Percentiles rank a stretch among this genome's conserved stretches.
Conservation (phyloP, 306 rosid genomes). For the Astragalus membranaceus region DNA sequence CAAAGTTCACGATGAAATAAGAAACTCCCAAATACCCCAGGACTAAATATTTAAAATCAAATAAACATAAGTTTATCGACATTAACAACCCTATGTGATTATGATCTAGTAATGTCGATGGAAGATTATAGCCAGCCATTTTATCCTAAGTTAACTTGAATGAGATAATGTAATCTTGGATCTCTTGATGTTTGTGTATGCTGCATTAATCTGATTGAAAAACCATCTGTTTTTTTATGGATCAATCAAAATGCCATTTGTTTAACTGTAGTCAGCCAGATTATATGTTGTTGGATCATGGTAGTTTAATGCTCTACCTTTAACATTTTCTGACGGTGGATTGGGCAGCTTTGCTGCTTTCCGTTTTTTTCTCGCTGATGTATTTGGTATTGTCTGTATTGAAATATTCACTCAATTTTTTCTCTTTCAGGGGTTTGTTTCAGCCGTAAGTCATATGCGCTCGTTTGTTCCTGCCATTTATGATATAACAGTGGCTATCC, state of each 20-base stretch:
- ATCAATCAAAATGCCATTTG: too few relatives aligned
- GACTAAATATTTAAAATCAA: too few relatives aligned
- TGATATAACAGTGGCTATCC: slow-evolving; percentile 77
- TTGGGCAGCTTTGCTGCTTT: background rate
- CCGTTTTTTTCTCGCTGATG: background rate
- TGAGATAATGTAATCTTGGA: background rate
- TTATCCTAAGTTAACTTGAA: background rate
- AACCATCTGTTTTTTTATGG: too few relatives aligned
- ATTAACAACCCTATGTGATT: background rate
- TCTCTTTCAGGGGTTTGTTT: slow-evolving; percentile 79
- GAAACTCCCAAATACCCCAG: too few relatives aligned
- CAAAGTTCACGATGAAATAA: too few relatives aligned
- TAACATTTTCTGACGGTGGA: background rate
- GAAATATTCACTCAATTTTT: background rate
- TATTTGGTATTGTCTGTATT: background rate
- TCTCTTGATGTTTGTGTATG: too few relatives aligned
- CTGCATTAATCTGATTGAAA: too few relatives aligned
- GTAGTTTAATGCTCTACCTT: background rate
- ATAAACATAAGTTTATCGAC: too few relatives aligned
- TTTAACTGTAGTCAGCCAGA: background rate
- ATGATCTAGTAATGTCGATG: background rate
- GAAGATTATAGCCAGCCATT: background rate
- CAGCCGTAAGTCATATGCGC: slow-evolving; percentile 79
- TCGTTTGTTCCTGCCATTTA: slow-evolving; percentile 86
- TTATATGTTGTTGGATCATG: background rate